Evolutionary conservation across 2,329 filamentous ascomycete genomes (phyloP).

Genomic region (Aureobasidium pullulans): DNA sequence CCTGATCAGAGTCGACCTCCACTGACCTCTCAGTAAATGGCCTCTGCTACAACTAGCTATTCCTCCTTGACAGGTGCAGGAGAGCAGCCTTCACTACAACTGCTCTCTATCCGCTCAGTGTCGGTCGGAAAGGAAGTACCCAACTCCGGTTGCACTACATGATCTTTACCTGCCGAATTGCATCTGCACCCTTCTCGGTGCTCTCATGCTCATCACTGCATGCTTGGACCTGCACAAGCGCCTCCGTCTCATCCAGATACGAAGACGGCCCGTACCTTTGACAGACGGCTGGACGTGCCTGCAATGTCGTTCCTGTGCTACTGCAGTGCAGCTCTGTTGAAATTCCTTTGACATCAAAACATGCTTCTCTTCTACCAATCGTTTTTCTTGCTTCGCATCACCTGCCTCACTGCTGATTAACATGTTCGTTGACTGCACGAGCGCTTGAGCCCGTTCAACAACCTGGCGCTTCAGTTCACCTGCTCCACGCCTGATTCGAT

Average conservation of each 20-base stretch:
- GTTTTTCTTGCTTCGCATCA: not conserved
- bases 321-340: not conserved
- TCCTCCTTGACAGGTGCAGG: too few species aligned
- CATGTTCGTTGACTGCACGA: not conserved
- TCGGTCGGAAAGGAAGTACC: not conserved
- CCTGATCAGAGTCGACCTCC: too few species aligned
- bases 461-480: not conserved
- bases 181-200: conserved; percentile 17
- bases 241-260: not conserved
- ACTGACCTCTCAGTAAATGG: too few species aligned
- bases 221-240: conserved; percentile 8
- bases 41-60: too few species aligned
- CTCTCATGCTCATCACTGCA: conserved; percentile 8
- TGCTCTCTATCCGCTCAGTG: too few species aligned
- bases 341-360: not conserved
- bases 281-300: not conserved
- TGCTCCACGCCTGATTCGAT: not conserved
- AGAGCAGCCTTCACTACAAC: too few species aligned
- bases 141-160: not conserved
- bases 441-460: not conserved
- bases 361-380: not conserved
- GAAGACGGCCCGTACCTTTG: not conserved
- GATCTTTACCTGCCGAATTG: not conserved
- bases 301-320: not conserved
- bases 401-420: not conserved